Base-by-base conservation (phyloP, 2,329 filamentous ascomycete species). In the Zarea fungicola region DNA sequence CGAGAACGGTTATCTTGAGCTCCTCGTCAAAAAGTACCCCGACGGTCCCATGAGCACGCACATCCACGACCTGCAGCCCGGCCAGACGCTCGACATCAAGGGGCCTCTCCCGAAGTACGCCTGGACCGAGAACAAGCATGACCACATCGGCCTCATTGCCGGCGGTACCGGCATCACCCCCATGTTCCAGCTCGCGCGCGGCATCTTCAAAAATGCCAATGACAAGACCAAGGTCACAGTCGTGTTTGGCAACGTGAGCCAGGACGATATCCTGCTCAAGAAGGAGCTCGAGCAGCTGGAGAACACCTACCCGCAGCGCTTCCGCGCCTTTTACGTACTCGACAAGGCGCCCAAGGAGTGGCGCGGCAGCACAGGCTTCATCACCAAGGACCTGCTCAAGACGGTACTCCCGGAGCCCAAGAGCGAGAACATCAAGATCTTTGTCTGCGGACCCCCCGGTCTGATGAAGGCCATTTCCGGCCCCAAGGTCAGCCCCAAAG, bases 181-280 rank as follows among this genome's bases (percentile, higher is more conserved):
- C 58, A 96, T 97, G 92, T 97, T 88, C 78, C 93, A 99, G 77
- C 83, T 99, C 39, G 77, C 83, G 56, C 89, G 89, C 54, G 80
- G 84, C 64, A 96, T 99, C 73, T 95, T 97, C 83, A 89, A 85
- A 71, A 95, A 96, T 80, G 89, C 92, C 52, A 81, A 88, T 36
- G 93, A 99, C 75, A 91, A 93, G 81, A 99, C 93, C 60, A 95
- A 96, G 77, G 90, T 99, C 35, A 97, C 92, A 6, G 83, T 99
- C 26, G 80, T 99, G 31, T 96, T 92, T 64, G 93, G 89, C 58
- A 99, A 97, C 74, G 72, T 96, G 52, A 75, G 74, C 22, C 89
- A 97, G 74, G 81, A 92, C 56, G 93, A 99, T 64, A 96, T 99
- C 54, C 77, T 99, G 43, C 74, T 99, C 60, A 92, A 89, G 78